These are phyloP conservation scores for Sparassis latifolia DNA, from an alignment of 1,284 basidiomycete genomes.

Conservation along the genomic window DNA sequence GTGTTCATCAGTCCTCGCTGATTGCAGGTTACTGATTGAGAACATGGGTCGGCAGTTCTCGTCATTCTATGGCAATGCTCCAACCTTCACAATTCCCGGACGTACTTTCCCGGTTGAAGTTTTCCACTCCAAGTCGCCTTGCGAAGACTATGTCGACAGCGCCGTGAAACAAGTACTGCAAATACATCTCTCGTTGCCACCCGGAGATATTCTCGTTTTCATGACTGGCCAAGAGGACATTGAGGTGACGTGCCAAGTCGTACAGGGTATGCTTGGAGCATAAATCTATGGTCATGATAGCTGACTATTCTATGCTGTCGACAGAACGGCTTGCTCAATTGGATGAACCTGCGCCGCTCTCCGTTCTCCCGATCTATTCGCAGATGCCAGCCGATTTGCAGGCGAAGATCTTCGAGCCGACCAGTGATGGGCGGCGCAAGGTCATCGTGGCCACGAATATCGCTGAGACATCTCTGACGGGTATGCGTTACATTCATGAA, in stretches of 20 bases:
- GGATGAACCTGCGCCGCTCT: conserved; percentile 82
- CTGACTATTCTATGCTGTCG: conserved; percentile 42
- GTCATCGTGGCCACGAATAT: conserved; percentile 99
- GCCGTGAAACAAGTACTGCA: conserved; percentile 97
- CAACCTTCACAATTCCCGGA: conserved; percentile 95
- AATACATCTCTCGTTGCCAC: conserved; percentile 91
- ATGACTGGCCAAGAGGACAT: conserved; percentile 99
- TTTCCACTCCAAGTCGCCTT: conserved; percentile 93
- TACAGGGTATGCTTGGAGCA: conserved; percentile 55
- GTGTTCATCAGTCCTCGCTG: not conserved
- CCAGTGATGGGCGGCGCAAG: conserved; percentile 91
- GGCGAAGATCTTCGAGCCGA: conserved; percentile 95
- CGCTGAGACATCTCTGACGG: conserved; percentile 95
- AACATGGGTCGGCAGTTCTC: conserved; percentile 61
- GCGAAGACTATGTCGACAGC: conserved; percentile 97
- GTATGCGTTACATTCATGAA: conserved; percentile 30
- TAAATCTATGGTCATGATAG: conserved; percentile 62
- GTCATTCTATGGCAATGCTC: conserved; percentile 90
- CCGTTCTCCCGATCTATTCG: conserved; percentile 95
- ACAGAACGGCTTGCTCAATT: conserved; percentile 87
- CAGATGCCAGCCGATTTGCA: conserved; percentile 99
- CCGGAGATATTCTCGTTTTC: conserved; percentile 95
- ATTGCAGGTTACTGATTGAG: not conserved
- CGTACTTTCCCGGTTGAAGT: conserved; percentile 98
- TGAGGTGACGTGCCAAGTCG: conserved; percentile 88